These are phyloP conservation scores for Pezizomycotina sp. DNA, from an alignment of 2,329 filamentous ascomycete genomes.

Conservation along the genomic window DNA sequence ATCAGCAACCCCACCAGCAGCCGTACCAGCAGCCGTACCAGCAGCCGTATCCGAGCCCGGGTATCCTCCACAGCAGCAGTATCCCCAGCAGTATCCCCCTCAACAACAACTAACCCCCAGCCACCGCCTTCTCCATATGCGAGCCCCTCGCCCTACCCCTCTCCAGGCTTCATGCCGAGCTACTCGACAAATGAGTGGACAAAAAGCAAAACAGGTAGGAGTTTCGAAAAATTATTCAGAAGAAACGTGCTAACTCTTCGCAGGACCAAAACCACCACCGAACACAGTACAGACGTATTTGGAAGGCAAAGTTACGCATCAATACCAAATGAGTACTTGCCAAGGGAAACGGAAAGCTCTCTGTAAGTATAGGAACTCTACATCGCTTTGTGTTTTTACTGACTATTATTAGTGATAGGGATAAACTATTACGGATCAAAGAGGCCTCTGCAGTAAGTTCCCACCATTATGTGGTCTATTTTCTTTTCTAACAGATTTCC, in stretches of 20 bases:
- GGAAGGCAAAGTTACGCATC: constrained; percentile 6
- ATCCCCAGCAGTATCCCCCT: constrained; percentile 9
- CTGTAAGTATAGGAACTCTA: constrained; percentile 5
- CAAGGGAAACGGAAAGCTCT: constrained; percentile 19
- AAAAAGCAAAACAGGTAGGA: constrained; percentile 9
- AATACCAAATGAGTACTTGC: constrained; percentile 18
- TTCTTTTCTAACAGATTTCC: constrained; percentile 6
- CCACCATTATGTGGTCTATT: neutral
- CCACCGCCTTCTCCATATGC: constrained; percentile 5
- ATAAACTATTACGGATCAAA: constrained; percentile 19
- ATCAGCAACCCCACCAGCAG: constrained; percentile 12
- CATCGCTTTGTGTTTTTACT: neutral
- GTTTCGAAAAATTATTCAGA: too few species aligned
- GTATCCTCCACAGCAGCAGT: constrained; percentile 7
- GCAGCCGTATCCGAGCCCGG: constrained; percentile 6
- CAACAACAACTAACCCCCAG: constrained; percentile 9
- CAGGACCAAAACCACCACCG: constrained; percentile 16
- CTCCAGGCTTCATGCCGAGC: constrained; percentile 13
- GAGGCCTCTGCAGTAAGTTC: constrained; percentile 14
- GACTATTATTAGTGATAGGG: constrained; percentile 10
- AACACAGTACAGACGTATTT: constrained; percentile 15
- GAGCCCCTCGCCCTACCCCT: constrained; percentile 3
- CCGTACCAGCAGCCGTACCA: constrained; percentile 8
- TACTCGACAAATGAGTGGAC: constrained; percentile 18
- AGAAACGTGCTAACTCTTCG: too few species aligned